Evolutionary conservation across 495 filamentous ascomycete species (phyloP).

Genomic region (Penicillium macrosclerotiorum): DNA sequence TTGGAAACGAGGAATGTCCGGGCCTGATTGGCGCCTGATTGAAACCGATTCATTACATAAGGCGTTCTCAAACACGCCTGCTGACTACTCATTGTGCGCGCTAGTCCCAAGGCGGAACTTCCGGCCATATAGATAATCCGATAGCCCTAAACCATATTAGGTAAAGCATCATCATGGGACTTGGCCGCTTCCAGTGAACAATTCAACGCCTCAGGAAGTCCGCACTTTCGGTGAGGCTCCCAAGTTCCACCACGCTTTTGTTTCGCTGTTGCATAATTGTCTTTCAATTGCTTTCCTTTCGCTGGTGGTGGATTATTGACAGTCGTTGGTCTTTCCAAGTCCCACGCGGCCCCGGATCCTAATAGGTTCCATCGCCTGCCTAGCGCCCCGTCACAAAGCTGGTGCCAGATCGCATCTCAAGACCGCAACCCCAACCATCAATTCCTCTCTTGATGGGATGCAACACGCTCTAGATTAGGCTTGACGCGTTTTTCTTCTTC

Average conservation of each 20-base stretch:
- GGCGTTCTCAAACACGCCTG: too few species aligned
- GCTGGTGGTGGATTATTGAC: neutral
- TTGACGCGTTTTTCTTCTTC: constrained; percentile 10
- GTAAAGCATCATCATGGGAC: constrained; percentile 36
- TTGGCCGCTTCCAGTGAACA: constrained; percentile 21
- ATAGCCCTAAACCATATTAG: constrained; percentile 19
- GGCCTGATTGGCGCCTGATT: too few species aligned
- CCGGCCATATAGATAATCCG: constrained; percentile 23
- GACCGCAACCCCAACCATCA: constrained; percentile 18
- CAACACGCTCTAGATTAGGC: constrained; percentile 22
- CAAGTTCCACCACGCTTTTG: neutral
- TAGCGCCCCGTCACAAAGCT: constrained; percentile 22
- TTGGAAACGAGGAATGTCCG: constrained; percentile 7
- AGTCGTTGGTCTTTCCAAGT: neutral
- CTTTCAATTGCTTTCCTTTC: neutral
- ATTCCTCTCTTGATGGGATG: constrained; percentile 32
- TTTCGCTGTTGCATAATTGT: neutral
- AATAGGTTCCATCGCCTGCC: constrained; percentile 14
- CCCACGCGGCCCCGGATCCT: neutral
- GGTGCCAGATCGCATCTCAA: constrained; percentile 35
- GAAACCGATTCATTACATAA: too few species aligned
- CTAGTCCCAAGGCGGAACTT: constrained; percentile 14
- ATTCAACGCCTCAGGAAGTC: constrained; percentile 4
- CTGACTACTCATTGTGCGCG: constrained; percentile 3
- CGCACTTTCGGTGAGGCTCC: constrained; percentile 2